Evolutionary conservation across 2,329 filamentous ascomycete species (phyloP).

Genomic region (Botrytis squamosa): DNA sequence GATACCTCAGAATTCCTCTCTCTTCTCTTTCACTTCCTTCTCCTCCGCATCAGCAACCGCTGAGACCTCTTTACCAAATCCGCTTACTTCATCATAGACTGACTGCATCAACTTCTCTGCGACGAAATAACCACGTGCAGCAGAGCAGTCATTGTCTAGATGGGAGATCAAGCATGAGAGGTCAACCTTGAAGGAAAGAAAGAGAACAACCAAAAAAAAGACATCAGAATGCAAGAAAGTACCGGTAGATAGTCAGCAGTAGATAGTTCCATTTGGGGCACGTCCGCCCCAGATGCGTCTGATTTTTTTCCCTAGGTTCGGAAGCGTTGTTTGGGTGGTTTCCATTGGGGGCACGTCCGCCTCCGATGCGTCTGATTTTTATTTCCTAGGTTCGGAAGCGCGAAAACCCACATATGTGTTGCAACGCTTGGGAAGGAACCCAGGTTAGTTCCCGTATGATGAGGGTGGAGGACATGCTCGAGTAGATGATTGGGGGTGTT

Average conservation of each 20-base stretch:
- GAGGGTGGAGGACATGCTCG: background rate
- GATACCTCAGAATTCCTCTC: background rate
- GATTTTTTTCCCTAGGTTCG: constrained; percentile 3
- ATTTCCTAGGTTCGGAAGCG: background rate
- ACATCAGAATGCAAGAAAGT: background rate
- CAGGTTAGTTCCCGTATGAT: background rate
- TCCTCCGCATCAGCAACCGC: background rate
- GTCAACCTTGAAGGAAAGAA: background rate
- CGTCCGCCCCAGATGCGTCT: background rate
- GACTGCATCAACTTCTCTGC: rapidly evolving
- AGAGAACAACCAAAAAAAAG: background rate
- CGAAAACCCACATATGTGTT: background rate
- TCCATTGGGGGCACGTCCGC: background rate
- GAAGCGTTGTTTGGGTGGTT: background rate
- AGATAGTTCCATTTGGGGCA: background rate
- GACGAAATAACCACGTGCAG: background rate
- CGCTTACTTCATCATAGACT: background rate
- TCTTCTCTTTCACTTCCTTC: background rate
- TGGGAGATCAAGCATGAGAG: background rate
- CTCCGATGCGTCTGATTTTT: background rate
- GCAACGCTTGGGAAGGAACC: constrained; percentile 4
- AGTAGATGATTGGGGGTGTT: background rate
- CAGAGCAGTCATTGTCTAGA: background rate
- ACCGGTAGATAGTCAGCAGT: background rate
- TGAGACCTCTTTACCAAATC: background rate